Conservation (phyloP, 2,329 filamentous ascomycete species). For the Epichloe aotearoae region DNA sequence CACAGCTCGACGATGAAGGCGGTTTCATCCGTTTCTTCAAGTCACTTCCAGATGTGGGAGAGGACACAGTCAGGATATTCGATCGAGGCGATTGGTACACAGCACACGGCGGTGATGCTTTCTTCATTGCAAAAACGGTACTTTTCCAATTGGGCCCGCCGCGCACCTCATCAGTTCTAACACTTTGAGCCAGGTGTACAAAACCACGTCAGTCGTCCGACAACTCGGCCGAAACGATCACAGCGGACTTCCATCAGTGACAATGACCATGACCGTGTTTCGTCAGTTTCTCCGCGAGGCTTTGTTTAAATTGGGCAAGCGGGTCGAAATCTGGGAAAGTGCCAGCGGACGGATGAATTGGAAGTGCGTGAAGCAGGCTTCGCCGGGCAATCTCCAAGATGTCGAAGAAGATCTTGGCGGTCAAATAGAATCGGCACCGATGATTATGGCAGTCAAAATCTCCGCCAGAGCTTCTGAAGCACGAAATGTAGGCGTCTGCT, state of each 20-base stretch:
- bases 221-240: constrained; percentile 75
- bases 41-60: constrained; percentile 56
- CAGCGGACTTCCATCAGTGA: constrained; percentile 82
- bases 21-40: constrained; percentile 97
- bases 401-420: constrained; percentile 89
- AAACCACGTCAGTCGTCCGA: constrained; percentile 88
- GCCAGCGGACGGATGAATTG: constrained; percentile 70
- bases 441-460: constrained; percentile 91
- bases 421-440: constrained; percentile 77
- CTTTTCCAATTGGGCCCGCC: constrained; percentile 10
- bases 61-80: constrained; percentile 77
- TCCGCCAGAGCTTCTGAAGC: constrained; percentile 77
- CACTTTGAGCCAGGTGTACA: constrained; percentile 60
- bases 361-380: constrained; percentile 85
- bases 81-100: constrained; percentile 94
- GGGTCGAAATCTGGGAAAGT: constrained; percentile 81
- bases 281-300: constrained; percentile 91
- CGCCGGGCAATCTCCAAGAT: constrained; percentile 90
- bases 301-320: constrained; percentile 79
- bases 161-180: not conserved
- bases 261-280: constrained; percentile 89
- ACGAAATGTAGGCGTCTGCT: constrained; percentile 84
- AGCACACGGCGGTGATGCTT: constrained; percentile 75
- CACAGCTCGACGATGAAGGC: constrained; percentile 83
- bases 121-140: constrained; percentile 68